A percentile compares a stretch with the other conserved stretches of the same genome.
Evolutionary conservation across 352 stramenopile genomes (phyloP).

Genomic region (Pythium folliculosum): DNA sequence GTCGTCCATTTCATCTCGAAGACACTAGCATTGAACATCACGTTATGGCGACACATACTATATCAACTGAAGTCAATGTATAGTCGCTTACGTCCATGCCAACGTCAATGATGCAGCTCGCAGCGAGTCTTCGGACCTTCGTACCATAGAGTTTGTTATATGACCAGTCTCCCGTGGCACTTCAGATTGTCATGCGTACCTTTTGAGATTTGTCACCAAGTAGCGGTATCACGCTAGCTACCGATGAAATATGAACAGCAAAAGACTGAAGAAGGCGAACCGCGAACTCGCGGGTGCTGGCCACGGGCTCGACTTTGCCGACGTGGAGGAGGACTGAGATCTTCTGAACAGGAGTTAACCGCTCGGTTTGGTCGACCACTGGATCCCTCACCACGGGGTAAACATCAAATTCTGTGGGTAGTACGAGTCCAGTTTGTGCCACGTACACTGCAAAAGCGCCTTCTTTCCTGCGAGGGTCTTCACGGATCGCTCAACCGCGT

Average conservation of each 20-base stretch:
- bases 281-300: conserved; percentile 13
- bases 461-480: conserved; percentile 3
- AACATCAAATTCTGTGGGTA: neutral
- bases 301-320: conserved; percentile 7
- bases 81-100: conserved; percentile 16
- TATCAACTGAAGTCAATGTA: no score
- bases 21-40: neutral
- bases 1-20: conserved; percentile 16
- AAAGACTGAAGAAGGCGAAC: conserved; percentile 8
- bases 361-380: conserved; percentile 15
- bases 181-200: neutral
- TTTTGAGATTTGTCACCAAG: conserved; percentile 19
- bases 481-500: neutral
- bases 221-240: conserved; percentile 4
- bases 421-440: neutral
- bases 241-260: conserved; percentile 1
- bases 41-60: no score
- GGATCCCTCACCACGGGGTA: neutral
- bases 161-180: no score
- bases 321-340: conserved; percentile 8
- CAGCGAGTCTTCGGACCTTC: conserved; percentile 19
- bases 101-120: conserved; percentile 17
- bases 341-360: conserved; percentile 19
- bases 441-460: conserved; percentile 10
- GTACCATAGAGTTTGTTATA: neutral